Evolutionary conservation across 495 filamentous ascomycete species (phyloP).

Genomic region (Neurospora africana): DNA sequence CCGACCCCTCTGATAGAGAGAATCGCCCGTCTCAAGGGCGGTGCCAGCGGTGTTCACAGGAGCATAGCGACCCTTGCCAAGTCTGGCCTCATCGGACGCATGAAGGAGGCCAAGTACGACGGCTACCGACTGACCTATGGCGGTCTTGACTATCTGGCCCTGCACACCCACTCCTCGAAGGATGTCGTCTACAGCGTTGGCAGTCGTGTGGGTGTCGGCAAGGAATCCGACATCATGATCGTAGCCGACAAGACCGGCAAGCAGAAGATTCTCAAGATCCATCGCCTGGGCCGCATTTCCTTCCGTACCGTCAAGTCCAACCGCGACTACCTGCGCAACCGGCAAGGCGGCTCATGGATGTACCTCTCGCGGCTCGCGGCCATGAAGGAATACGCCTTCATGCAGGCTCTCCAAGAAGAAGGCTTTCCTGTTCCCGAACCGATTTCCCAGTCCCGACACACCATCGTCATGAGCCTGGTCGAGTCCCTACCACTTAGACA

Average conservation of each 20-base stretch:
- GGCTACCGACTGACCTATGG: conserved; percentile 96
- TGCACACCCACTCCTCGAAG: conserved; percentile 75
- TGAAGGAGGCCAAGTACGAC: conserved; percentile 96
- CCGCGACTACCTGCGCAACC: conserved; percentile 84
- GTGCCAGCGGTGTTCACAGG: conserved; percentile 67
- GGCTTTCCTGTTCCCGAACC: conserved; percentile 86
- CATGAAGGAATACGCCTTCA: conserved; percentile 85
- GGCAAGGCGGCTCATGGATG: conserved; percentile 76
- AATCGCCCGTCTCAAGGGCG: conserved; percentile 69
- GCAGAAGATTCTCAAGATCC: conserved; percentile 76
- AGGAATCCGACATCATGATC: conserved; percentile 93
- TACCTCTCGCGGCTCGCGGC: conserved; percentile 90
- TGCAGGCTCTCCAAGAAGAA: conserved; percentile 71
- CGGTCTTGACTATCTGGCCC: conserved; percentile 89
- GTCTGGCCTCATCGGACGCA: conserved; percentile 77
- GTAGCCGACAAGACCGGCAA: conserved; percentile 58
- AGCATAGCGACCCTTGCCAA: conserved; percentile 87
- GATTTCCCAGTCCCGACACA: conserved; percentile 79
- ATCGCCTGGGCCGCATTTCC: conserved; percentile 89
- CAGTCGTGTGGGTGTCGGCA: conserved; percentile 91
- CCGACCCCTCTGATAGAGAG: conserved; percentile 81
- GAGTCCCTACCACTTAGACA: conserved; percentile 85
- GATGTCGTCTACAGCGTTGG: conserved; percentile 80
- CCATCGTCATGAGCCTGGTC: conserved; percentile 85
- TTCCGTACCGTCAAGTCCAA: conserved; percentile 94